A percentile compares a stretch with the other conserved stretches of the same genome.
phyloP scores from a whole-genome alignment of 208 protist genomes.

The Vickermania spadyakhi region DNA sequence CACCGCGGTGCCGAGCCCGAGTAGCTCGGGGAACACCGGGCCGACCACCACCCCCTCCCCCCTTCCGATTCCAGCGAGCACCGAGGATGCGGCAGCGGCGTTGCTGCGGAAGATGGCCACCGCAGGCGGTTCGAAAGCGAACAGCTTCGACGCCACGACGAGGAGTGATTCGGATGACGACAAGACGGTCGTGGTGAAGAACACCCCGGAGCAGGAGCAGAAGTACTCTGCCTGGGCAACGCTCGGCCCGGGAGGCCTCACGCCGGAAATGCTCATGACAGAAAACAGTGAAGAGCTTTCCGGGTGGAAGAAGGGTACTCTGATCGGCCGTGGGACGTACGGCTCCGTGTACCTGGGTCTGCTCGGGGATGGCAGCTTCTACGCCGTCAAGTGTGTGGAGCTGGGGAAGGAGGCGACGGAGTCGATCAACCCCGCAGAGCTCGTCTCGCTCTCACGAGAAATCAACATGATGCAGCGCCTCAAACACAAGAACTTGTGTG shows the following conservation, averaged over 20 bases:
- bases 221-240: conserved; percentile 71
- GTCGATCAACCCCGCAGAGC: conserved; percentile 55
- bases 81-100: no score
- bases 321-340: conserved; percentile 87
- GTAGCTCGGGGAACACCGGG: no score
- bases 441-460: conserved; percentile 83
- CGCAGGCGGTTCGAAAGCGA: no score
- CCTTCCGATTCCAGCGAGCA: no score
- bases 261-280: conserved; percentile 85
- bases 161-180: conserved; percentile 6
- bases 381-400: conserved; percentile 87
- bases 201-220: conserved; percentile 61
- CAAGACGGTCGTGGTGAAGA: conserved; percentile 19
- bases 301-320: conserved; percentile 60
- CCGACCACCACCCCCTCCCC: no score
- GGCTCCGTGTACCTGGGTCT: conserved; percentile 88
- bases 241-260: conserved; percentile 58
- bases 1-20: no score
- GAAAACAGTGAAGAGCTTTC: conserved; percentile 49
- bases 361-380: conserved; percentile 67
- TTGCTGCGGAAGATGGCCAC: no score
- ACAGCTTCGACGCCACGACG: no score
- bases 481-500: conserved; percentile 86
- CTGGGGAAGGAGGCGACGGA: conserved; percentile 34
- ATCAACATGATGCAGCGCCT: conserved; percentile 90